Base-by-base conservation (phyloP, 83 land plant genomes). In the Picea abies region DNA sequence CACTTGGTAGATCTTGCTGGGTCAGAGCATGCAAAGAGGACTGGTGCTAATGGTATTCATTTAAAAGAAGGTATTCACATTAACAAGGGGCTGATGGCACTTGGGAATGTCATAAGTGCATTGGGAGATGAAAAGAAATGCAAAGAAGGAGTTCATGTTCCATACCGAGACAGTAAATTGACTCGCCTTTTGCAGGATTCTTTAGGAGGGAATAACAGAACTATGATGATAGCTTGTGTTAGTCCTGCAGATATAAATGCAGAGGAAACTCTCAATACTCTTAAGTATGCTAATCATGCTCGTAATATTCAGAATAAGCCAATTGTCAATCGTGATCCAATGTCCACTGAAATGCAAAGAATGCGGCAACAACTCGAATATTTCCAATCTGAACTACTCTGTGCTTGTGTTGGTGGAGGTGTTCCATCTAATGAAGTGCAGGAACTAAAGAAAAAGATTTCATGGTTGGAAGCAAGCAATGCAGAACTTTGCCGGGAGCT, bases 231-330 rank as follows among this genome's bases (percentile, higher is more conserved):
- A 98, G 99, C 99, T 81, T 98, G 99, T 86, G 96, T 98, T 64
- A 98, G 99, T 82, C 99, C 99, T 71, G 99, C 99, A 63, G 99
- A 98, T 88, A 96, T 98, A 63, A 98, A 98, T 89, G 99, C 98
- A 16, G 99, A 98, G 86, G 99, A 98, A 90, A 98, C 96, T 64
- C 92, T 98, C 10, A 98, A 98, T 85, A 98, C 99, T 52, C 87
- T 98, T 19, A 98, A 98, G 85, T 98, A 98, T 90, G 99, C 99
- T 60, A 98, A 98, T 84, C 99, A 99, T 63, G 99, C 99, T 65
- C 90, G 99, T 25, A 98, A 98, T 83, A 98, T 98, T 78, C 96
- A 95, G 87, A 98, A 98, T 81, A 98, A 98, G 85, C 99, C 99
- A 68, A 87, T 91, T 82, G 99, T 98, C 3, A 98, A 98, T 84